Conservation (phyloP, 441 rosid genomes). For the Adansonia rubrostipa region DNA sequence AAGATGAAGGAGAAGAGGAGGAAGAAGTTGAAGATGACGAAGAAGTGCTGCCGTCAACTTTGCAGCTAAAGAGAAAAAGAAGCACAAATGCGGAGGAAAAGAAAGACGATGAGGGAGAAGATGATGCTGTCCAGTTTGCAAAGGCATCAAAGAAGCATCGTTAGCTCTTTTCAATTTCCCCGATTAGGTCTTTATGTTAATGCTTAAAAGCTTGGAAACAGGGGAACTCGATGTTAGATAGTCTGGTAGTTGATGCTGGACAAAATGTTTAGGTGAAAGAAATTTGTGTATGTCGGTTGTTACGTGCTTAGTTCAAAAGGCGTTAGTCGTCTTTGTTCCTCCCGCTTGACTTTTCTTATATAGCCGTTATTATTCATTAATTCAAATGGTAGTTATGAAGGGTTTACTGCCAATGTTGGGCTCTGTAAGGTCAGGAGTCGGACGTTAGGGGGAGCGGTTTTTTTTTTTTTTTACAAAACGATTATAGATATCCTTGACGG, state of each 20-base stretch:
- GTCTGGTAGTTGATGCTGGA: constrained; percentile 23
- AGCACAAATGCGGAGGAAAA: constrained; percentile 35
- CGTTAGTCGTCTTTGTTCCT: constrained; percentile 34
- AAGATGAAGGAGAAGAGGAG: constrained; percentile 49
- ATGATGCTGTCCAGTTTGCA: constrained; percentile 39
- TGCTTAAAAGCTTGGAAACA: constrained; percentile 33
- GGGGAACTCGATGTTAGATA: constrained; percentile 24
- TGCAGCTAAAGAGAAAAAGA: constrained; percentile 59
- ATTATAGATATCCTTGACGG: too few relatives aligned
- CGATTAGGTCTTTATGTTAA: neutral
- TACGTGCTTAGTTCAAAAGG: constrained; percentile 44
- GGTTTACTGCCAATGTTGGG: constrained; percentile 33
- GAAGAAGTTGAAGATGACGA: constrained; percentile 46
- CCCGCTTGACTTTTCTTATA: constrained; percentile 22
- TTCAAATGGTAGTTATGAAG: constrained; percentile 49
- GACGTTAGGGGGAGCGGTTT: too few relatives aligned
- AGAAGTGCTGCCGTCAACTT: constrained; percentile 40
- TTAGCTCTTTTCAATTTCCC: constrained; percentile 24
- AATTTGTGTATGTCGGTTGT: constrained; percentile 29
- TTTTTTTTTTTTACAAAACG: too few relatives aligned
- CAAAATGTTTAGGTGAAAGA: too few relatives aligned
- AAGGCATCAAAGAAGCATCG: constrained; percentile 53
- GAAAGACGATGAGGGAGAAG: constrained; percentile 40
- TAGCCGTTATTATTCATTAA: constrained; percentile 39
- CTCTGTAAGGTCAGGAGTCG: too few relatives aligned